These are phyloP conservation scores for Zymoseptoria brevis DNA, from an alignment of 2,329 filamentous ascomycete genomes.

Conservation along the genomic window DNA sequence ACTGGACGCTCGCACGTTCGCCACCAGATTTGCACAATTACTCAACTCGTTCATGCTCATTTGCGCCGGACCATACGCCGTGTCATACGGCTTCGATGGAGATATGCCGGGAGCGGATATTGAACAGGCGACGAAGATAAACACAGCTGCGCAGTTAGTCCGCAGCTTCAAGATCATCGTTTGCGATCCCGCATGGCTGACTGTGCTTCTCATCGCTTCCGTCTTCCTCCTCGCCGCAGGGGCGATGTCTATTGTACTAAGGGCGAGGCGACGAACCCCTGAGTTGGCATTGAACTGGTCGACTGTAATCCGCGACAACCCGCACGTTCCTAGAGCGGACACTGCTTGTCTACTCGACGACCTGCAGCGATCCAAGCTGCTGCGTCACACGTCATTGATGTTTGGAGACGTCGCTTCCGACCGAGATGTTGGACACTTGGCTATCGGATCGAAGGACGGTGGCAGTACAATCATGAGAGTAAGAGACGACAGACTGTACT, in stretches of 20 bases:
- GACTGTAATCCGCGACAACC: constrained; percentile 1
- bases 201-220: not conserved
- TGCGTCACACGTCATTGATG: not conserved
- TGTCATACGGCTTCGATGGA: not conserved
- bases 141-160: not conserved
- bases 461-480: not conserved
- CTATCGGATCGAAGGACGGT: not conserved
- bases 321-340: not conserved
- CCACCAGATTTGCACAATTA: not conserved
- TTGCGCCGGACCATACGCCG: not conserved
- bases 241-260: not conserved
- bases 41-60: constrained; percentile 1
- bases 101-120: not conserved
- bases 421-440: not conserved
- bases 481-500: not conserved
- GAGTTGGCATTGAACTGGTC: constrained; percentile 3
- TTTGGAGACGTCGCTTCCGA: constrained; percentile 3
- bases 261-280: not conserved
- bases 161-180: constrained; percentile 1
- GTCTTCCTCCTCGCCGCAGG: not conserved
- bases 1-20: not conserved
- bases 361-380: not conserved
- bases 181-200: not conserved
- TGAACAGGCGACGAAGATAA: not conserved
- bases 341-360: not conserved